Percentiles rank a stretch among this genome's conserved stretches.
These are phyloP conservation scores for Asclepias syriaca DNA, from an alignment of 257 asterid species.

Conservation along the genomic window DNA sequence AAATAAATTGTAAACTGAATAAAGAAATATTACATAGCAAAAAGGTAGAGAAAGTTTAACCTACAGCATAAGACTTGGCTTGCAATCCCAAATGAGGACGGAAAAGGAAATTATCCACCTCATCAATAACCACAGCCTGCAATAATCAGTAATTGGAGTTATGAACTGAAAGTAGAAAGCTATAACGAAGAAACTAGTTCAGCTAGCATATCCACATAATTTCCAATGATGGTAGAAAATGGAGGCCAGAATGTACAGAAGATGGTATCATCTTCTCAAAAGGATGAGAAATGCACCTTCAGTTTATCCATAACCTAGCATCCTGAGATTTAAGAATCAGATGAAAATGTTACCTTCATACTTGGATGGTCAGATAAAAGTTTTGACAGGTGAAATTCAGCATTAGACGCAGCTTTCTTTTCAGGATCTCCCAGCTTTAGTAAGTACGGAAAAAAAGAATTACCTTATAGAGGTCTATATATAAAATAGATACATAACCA, in stretches of 20 bases:
- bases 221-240: background rate
- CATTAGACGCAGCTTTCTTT: slow-evolving; percentile 92
- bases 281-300: background rate
- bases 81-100: slow-evolving; percentile 89
- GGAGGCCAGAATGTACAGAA: background rate
- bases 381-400: slow-evolving; percentile 86
- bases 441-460: slow-evolving; percentile 20
- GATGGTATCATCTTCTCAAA: background rate
- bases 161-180: slow-evolving; percentile 5
- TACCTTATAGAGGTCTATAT: slow-evolving; percentile 4
- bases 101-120: slow-evolving; percentile 90
- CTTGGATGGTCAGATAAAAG: slow-evolving; percentile 90
- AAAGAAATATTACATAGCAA: background rate
- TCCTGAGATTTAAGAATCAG: background rate
- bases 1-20: background rate
- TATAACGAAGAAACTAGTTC: background rate
- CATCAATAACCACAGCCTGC: slow-evolving; percentile 89
- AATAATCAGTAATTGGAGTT: slow-evolving; percentile 12
- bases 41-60: slow-evolving; percentile 19
- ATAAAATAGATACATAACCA: slow-evolving; percentile 4
- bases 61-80: slow-evolving; percentile 88
- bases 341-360: slow-evolving; percentile 65
- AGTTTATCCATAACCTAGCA: background rate
- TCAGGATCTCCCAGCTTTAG: slow-evolving; percentile 94
- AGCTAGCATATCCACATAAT: background rate